Base-by-base conservation (phyloP, 805 yeast species). In the Candida tibetensis region DNA sequence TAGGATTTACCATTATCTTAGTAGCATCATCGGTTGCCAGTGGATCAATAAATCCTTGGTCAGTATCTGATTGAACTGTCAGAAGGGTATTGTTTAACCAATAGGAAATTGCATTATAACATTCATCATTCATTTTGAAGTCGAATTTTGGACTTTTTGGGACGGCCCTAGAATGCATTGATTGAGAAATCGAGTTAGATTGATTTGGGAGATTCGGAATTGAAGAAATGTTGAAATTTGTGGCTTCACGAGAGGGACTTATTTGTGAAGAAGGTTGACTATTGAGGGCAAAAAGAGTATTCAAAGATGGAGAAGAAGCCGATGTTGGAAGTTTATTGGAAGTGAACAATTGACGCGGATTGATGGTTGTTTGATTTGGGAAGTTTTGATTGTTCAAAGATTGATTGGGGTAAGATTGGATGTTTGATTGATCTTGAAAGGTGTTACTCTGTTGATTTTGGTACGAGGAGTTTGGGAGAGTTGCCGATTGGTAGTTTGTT, bases 121-220 rank as follows among this genome's bases (percentile, higher is more conserved):
- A 66, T 43, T 66, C 71, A 40, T 65, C 66, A 41, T 66, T 65
- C 64, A 65, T 61, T 38, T 43, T 42, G 39, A 46, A 46, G 40
- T 41, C 45, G 34, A 46, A 42, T 26, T 40, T 41, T 22, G 48
- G 48, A n/a, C 17, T 26, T 30, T 15, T 22, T 30, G 18, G 38
- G 21, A 12, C n/a, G 17, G 33, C 33, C 28, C 30, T 25, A 19
- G 17, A 17, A 23, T 14, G 28, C 26, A 17, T 12, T 30, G 23
- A 23, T 10, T 7, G 25, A 7, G 25, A 10, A 7, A 21, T 7
- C 9, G 25, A 21, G 25, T 10, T 10, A 3, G 34, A 28, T 25
- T 42, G 46, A 29, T 42, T 42, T 3, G 46, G 46, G 17, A 42
- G 28, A 28, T 39, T 42, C 4, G 39, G 39, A 15, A 30, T 30